These are phyloP conservation scores for Aspergillus flavus DNA, from an alignment of 2,329 filamentous ascomycete species.

Conservation along the genomic window DNA sequence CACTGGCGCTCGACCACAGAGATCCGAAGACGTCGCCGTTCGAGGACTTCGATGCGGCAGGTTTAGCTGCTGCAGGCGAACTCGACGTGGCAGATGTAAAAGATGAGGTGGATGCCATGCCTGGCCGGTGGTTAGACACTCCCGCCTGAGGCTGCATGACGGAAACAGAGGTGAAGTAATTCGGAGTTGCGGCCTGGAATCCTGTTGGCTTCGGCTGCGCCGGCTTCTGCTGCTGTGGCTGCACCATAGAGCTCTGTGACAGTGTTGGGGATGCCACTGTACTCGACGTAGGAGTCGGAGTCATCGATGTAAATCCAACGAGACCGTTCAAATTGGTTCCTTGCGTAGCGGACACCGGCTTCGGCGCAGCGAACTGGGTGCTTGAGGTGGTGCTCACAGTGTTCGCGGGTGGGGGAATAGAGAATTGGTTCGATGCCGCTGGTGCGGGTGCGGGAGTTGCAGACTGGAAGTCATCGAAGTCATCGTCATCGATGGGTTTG, in stretches of 20 bases:
- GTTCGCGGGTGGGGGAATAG: conserved; percentile 50
- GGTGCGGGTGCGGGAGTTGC: conserved; percentile 60
- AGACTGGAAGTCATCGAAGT: conserved; percentile 94
- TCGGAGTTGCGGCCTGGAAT: conserved; percentile 79
- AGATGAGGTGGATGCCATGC: conserved; percentile 40
- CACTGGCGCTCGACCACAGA: conserved; percentile 72
- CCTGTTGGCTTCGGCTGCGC: conserved; percentile 58
- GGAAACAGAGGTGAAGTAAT: conserved; percentile 88
- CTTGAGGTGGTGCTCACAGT: conserved; percentile 51
- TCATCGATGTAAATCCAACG: conserved; percentile 77
- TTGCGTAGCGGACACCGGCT: conserved; percentile 82
- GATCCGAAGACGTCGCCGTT: conserved; percentile 87
- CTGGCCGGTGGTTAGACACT: conserved; percentile 32
- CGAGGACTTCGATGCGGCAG: conserved; percentile 51
- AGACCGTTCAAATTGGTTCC: conserved; percentile 79
- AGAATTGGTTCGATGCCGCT: conserved; percentile 40
- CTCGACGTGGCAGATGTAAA: conserved; percentile 42
- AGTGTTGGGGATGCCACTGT: conserved; percentile 61
- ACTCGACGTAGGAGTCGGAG: conserved; percentile 64
- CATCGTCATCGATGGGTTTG: conserved; percentile 70
- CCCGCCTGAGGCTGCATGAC: conserved; percentile 34
- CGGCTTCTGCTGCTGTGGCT: conserved; percentile 41
- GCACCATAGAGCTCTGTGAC: conserved; percentile 45
- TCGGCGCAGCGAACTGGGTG: conserved; percentile 77
- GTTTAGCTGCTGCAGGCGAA: conserved; percentile 51